Conservation (phyloP, 208 protist species). For the Trypanosoma platydactyli region DNA sequence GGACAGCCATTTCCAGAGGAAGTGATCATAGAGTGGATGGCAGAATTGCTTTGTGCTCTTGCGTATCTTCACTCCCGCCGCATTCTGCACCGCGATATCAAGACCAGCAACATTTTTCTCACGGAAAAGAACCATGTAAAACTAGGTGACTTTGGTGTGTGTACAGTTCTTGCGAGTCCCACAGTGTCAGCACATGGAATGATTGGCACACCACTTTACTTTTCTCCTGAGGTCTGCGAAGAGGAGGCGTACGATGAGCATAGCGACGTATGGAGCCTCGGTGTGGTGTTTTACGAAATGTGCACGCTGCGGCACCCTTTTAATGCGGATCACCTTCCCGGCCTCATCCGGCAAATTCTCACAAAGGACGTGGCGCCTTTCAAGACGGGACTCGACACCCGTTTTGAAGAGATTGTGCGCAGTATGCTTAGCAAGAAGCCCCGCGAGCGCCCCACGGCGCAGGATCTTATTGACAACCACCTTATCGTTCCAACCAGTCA, state of each 20-base stretch:
- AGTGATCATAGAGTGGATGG: constrained; percentile 88
- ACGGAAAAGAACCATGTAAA: constrained; percentile 91
- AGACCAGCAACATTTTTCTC: constrained; percentile 93
- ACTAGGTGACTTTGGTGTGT: constrained; percentile 91
- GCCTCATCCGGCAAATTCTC: constrained; percentile 71
- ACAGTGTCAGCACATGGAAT: constrained; percentile 70
- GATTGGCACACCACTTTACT: constrained; percentile 91
- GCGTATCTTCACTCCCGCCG: constrained; percentile 85
- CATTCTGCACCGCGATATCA: constrained; percentile 92
- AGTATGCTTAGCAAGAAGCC: constrained; percentile 81
- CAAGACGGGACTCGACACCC: constrained; percentile 58
- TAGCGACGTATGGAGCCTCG: constrained; percentile 95
- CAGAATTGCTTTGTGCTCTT: constrained; percentile 82
- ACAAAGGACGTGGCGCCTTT: constrained; percentile 68
- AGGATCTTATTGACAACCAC: constrained; percentile 80
- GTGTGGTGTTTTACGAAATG: constrained; percentile 96
- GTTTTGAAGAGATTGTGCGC: constrained; percentile 74
- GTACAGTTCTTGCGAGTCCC: constrained; percentile 67
- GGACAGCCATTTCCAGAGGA: constrained; percentile 62
- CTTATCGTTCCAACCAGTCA: constrained; percentile 74
- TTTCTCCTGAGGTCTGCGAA: constrained; percentile 91
- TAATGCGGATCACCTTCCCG: constrained; percentile 65
- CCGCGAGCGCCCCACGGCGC: constrained; percentile 63
- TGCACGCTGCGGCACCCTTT: constrained; percentile 84
- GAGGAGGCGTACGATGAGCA: constrained; percentile 84